Percentiles rank a stretch among this genome's conserved stretches.
Evolutionary conservation across 257 asterid species (phyloP).

Genomic region (Ilex asprella): DNA sequence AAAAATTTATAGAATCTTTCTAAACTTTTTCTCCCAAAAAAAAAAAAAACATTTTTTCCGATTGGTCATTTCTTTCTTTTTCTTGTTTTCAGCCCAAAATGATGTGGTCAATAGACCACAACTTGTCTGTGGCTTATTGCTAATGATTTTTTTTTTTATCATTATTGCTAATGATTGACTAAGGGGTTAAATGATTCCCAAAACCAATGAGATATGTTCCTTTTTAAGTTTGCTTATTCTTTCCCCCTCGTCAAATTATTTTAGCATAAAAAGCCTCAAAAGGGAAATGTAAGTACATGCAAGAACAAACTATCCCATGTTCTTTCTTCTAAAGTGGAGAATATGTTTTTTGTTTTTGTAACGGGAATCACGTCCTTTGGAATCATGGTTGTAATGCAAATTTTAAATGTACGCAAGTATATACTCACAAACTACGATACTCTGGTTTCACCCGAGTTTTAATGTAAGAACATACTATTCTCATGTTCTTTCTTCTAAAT

Average conservation of each 20-base stretch:
- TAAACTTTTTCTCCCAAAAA: slow-evolving; percentile 10
- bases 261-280: slow-evolving; percentile 15
- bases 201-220: slow-evolving; percentile 4
- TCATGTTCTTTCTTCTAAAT: too few species aligned
- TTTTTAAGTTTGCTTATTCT: slow-evolving; percentile 12
- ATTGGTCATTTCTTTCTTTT: slow-evolving; percentile 40
- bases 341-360: background rate
- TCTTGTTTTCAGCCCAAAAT: slow-evolving; percentile 8
- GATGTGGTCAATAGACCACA: slow-evolving; percentile 16
- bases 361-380: too few species aligned
- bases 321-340: slow-evolving; percentile 25
- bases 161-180: slow-evolving; percentile 45
- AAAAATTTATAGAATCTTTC: slow-evolving; percentile 37
- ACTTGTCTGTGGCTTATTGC: slow-evolving; percentile 17
- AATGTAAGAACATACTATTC: too few species aligned
- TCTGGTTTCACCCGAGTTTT: too few species aligned
- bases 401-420: too few species aligned
- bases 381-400: too few species aligned
- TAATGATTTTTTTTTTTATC: too few species aligned
- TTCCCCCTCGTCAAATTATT: slow-evolving; percentile 17
- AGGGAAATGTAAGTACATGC: slow-evolving; percentile 31
- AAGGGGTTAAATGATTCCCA: slow-evolving; percentile 17
- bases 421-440: too few species aligned
- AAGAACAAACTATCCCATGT: slow-evolving; percentile 30
- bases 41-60: background rate